Percentiles rank a stretch among this genome's conserved stretches.
These are phyloP conservation scores for Kwoniella sp. DNA, from an alignment of 768 basidiomycete species.

Conservation along the genomic window DNA sequence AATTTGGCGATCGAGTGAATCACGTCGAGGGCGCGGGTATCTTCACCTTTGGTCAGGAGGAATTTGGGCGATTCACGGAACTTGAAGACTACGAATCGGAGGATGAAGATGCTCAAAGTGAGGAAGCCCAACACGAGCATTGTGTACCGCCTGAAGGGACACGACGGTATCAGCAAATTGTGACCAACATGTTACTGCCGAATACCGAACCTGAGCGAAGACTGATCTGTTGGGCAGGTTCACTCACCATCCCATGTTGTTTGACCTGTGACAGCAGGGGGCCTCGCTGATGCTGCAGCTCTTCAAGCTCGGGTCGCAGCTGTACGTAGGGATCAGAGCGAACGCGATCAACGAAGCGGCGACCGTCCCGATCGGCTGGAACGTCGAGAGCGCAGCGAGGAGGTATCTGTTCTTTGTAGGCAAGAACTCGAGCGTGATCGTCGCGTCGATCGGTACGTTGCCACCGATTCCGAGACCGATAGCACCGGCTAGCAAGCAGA, in stretches of 20 bases:
- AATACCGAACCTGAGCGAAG: no score
- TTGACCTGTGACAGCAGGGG: slow-evolving; percentile 59
- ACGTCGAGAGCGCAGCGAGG: slow-evolving; percentile 61
- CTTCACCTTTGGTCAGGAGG: slow-evolving; percentile 64
- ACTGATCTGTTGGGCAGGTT: background rate
- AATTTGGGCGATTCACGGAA: slow-evolving; percentile 68
- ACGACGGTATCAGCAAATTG: background rate
- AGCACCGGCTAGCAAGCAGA: slow-evolving; percentile 27
- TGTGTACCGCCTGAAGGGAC: slow-evolving; percentile 60
- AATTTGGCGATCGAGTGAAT: slow-evolving; percentile 55
- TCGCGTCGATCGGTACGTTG: slow-evolving; percentile 57
- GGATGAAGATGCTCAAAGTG: slow-evolving; percentile 63
- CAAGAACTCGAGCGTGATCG: slow-evolving; percentile 52
- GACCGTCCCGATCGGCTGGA: slow-evolving; percentile 60
- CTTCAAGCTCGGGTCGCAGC: slow-evolving; percentile 56
- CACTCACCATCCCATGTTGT: slow-evolving; percentile 64
- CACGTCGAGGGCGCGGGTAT: slow-evolving; percentile 62
- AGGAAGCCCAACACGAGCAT: slow-evolving; percentile 58
- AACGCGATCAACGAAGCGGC: slow-evolving; percentile 63
- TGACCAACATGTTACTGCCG: no score
- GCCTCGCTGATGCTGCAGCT: slow-evolving; percentile 40
- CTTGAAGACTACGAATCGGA: slow-evolving; percentile 64
- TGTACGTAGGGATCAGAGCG: slow-evolving; percentile 64
- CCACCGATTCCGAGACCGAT: slow-evolving; percentile 44
- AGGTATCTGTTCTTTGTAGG: slow-evolving; percentile 56